These are phyloP conservation scores for Fusarium austroafricanum DNA, from an alignment of 2,329 filamentous ascomycete species.

Conservation along the genomic window DNA sequence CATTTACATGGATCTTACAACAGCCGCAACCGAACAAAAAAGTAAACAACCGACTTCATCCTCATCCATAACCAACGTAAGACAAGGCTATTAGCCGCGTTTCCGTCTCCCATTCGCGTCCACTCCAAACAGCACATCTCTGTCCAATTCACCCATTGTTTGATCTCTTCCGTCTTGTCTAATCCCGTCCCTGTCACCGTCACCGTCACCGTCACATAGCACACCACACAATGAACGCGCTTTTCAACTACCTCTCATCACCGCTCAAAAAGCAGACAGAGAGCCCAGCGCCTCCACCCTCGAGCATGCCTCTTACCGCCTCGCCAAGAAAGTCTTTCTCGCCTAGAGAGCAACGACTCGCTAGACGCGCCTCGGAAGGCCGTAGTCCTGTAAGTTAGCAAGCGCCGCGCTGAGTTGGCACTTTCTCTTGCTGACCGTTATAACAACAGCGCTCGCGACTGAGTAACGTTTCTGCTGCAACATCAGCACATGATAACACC, in stretches of 20 bases:
- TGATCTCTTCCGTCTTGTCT: neutral
- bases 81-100: slow-evolving; percentile 1
- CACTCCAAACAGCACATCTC: neutral
- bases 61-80: slow-evolving; percentile 1
- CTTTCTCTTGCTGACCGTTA: neutral
- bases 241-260: slow-evolving; percentile 37
- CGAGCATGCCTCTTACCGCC: slow-evolving; percentile 30
- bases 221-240: slow-evolving; percentile 18
- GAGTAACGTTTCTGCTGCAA: slow-evolving; percentile 27
- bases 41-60: slow-evolving; percentile 30
- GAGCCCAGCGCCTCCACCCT: neutral
- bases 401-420: neutral
- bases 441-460: slow-evolving; percentile 23
- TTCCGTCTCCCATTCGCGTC: neutral
- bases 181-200: neutral
- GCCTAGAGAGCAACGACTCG: slow-evolving; percentile 29
- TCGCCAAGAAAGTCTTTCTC: slow-evolving; percentile 22
- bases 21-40: slow-evolving; percentile 5
- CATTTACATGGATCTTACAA: neutral
- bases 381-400: slow-evolving; percentile 34
- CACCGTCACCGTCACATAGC: too few relatives aligned
- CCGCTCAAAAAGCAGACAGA: slow-evolving; percentile 37
- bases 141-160: neutral
- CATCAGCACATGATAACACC: slow-evolving; percentile 12
- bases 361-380: slow-evolving; percentile 26